phyloP scores from a whole-genome alignment of 2,329 filamentous ascomycete genomes.

The Calonectria hongkongensis region DNA sequence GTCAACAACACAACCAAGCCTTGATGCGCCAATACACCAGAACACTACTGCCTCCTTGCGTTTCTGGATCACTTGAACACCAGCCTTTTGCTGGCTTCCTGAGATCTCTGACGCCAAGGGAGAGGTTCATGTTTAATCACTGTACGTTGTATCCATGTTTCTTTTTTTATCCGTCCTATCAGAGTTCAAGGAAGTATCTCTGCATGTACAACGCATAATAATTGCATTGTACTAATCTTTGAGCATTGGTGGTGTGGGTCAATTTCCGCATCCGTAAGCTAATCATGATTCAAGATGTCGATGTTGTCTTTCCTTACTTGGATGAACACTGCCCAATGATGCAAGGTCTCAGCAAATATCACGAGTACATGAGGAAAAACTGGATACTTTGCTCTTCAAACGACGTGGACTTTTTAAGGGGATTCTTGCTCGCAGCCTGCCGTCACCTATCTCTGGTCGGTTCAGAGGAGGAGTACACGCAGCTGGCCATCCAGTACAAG shows the following conservation, averaged over 20 bases:
- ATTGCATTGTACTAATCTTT: too few species aligned
- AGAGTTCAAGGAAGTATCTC: background rate
- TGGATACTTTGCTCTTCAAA: slow-evolving; percentile 41
- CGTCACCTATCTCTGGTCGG: slow-evolving; percentile 37
- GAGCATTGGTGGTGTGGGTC: background rate
- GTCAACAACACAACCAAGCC: background rate
- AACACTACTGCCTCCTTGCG: background rate
- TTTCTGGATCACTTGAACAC: slow-evolving; percentile 36
- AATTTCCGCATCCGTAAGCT: background rate
- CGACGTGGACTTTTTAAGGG: slow-evolving; percentile 37
- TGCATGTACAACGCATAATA: too few species aligned
- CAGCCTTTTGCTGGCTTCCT: slow-evolving; percentile 42
- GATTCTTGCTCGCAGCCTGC: slow-evolving; percentile 40
- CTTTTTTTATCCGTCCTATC: background rate
- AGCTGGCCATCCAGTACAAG: slow-evolving; percentile 43
- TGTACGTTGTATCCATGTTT: slow-evolving; percentile 29
- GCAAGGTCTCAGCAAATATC: slow-evolving; percentile 13
- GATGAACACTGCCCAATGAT: slow-evolving; percentile 35
- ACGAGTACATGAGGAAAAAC: slow-evolving; percentile 31
- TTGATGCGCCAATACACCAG: background rate
- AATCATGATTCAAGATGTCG: slow-evolving; percentile 28
- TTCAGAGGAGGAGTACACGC: slow-evolving; percentile 12
- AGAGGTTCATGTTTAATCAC: slow-evolving; percentile 42
- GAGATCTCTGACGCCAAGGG: slow-evolving; percentile 25
- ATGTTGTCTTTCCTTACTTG: slow-evolving; percentile 36